A percentile compares a stretch with the other conserved stretches of the same genome.
Conservation (phyloP, 2,329 filamentous ascomycete species). For the Coniochaeta ligniaria region DNA sequence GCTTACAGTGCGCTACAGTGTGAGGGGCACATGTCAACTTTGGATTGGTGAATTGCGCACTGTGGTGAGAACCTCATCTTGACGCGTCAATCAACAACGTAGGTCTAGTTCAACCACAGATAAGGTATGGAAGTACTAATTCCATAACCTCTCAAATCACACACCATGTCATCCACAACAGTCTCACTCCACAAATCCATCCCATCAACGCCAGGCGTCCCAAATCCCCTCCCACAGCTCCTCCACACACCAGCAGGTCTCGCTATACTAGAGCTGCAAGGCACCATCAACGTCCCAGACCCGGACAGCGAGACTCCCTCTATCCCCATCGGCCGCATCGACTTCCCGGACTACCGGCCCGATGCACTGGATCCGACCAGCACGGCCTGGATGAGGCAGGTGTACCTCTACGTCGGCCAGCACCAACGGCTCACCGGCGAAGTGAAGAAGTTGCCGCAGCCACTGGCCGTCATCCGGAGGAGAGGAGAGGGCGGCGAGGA, state of each 20-base stretch:
- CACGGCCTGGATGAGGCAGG: conserved; percentile 80
- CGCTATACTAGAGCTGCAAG: conserved; percentile 87
- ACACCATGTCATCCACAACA: background rate
- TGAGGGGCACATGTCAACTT: background rate
- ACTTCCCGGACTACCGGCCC: conserved; percentile 52
- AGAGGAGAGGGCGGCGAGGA: conserved; percentile 34
- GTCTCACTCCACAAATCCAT: background rate
- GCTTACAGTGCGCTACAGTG: background rate
- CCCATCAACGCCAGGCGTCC: conserved; percentile 3
- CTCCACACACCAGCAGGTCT: conserved; percentile 85
- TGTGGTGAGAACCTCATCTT: background rate
- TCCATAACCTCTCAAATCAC: background rate
- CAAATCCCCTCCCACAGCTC: conserved; percentile 64
- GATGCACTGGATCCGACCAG: conserved; percentile 38
- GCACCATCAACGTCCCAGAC: conserved; percentile 71
- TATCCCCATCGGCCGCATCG: conserved; percentile 33
- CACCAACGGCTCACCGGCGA: conserved; percentile 87
- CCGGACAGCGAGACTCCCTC: conserved; percentile 5
- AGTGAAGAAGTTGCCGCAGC: conserved; percentile 75
- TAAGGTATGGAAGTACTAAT: background rate
- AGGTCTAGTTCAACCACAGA: too few species aligned
- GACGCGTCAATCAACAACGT: background rate
- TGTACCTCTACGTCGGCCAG: conserved; percentile 80
- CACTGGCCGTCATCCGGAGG: conserved; percentile 70
- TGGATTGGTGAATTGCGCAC: too few species aligned